These are phyloP conservation scores for Suhomyces chickasaworum DNA, from an alignment of 1,139 yeast species.

Conservation along the genomic window DNA sequence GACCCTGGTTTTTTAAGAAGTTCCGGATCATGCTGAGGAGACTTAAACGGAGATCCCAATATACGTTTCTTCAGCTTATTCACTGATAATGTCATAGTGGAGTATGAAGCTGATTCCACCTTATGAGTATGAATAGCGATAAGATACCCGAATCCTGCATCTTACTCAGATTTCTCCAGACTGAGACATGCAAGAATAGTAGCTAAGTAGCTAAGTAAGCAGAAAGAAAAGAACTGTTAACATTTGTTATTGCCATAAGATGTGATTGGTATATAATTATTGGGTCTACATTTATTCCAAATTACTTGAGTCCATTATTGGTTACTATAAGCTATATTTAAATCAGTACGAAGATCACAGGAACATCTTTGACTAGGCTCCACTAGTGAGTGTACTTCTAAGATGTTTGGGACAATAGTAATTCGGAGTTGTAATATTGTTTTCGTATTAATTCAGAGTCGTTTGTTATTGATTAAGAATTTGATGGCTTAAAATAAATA, in stretches of 20 bases:
- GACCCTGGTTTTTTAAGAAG: not conserved
- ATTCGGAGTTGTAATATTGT: too few relatives aligned
- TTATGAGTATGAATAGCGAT: not conserved
- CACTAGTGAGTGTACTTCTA: too few relatives aligned
- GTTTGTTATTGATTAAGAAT: not conserved
- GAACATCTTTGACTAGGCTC: not conserved
- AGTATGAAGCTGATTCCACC: not conserved
- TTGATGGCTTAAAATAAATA: not conserved
- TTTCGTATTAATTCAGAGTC: not conserved
- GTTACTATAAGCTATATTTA: not conserved
- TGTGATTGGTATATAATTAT: too few relatives aligned
- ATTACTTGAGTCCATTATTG: not conserved
- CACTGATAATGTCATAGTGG: conserved; percentile 7
- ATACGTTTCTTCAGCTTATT: conserved; percentile 18
- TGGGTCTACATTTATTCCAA: too few relatives aligned
- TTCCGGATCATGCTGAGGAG: conserved; percentile 16
- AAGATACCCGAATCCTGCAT: not conserved
- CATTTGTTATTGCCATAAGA: too few relatives aligned
- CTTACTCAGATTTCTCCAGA: not conserved
- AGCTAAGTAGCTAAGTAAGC: too few relatives aligned
- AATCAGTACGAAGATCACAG: not conserved
- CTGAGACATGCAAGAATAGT: too few relatives aligned
- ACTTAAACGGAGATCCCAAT: conserved; percentile 29
- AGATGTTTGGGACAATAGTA: too few relatives aligned
- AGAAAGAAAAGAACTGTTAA: too few relatives aligned